Evolutionary conservation across 164 flowering plant genomes (phyloP).

Genomic region (Annona squamosa): DNA sequence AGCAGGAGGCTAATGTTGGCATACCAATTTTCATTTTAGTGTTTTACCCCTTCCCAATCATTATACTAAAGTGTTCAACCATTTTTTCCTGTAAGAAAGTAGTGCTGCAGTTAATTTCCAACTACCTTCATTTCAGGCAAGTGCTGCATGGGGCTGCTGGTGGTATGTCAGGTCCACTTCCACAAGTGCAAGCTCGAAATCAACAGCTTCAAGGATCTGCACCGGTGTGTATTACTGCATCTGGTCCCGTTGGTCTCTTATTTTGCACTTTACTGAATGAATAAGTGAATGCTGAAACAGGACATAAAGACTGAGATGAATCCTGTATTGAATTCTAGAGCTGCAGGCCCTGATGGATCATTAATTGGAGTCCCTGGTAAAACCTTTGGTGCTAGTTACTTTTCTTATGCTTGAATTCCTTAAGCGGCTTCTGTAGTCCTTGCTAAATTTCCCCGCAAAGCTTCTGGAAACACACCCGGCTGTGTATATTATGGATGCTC

Average conservation of each 20-base stretch:
- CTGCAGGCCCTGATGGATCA: constrained; percentile 69
- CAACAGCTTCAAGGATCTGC: constrained; percentile 77
- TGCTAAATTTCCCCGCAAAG: background rate
- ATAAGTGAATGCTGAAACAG: constrained; percentile 27
- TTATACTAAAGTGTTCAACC: background rate
- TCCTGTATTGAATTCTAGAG: constrained; percentile 56
- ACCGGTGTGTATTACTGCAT: constrained; percentile 26
- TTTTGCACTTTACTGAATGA: constrained; percentile 5
- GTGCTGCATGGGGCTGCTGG: constrained; percentile 84
- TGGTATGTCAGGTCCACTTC: constrained; percentile 58
- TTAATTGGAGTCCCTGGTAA: constrained; percentile 74
- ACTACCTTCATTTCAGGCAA: constrained; percentile 51
- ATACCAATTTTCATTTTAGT: background rate
- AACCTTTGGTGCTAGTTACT: background rate
- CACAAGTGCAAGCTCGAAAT: constrained; percentile 81
- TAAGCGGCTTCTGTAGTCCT: background rate
- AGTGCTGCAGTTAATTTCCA: background rate
- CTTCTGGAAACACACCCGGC: no score
- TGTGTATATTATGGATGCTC: background rate
- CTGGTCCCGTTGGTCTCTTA: background rate
- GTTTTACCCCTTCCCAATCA: background rate
- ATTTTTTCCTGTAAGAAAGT: background rate
- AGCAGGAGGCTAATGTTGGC: background rate
- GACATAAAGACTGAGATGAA: constrained; percentile 62
- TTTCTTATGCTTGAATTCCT: background rate